Evolutionary conservation across 2,329 filamentous ascomycete genomes (phyloP).

Genomic region (Rhexocercosporidium sp.): DNA sequence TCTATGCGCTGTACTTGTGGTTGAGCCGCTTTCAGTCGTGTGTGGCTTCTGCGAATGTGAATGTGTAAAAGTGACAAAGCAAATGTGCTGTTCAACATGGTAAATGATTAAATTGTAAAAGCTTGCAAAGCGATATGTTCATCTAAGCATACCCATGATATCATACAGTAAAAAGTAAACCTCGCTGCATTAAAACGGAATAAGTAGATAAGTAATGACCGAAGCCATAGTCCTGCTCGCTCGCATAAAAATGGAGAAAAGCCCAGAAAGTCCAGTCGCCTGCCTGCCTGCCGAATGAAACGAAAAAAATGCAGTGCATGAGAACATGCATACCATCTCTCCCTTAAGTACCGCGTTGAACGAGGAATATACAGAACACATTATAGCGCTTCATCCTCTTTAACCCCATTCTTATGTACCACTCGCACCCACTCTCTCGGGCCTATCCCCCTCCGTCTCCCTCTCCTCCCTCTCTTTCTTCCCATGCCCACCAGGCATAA

Average conservation of each 20-base stretch:
- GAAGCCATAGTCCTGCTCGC: background rate
- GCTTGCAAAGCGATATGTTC: background rate
- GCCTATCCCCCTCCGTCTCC: constrained; percentile 29
- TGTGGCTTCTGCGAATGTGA: no score
- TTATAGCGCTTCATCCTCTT: background rate
- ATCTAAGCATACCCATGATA: no score
- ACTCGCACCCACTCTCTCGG: constrained; percentile 10
- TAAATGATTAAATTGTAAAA: no score
- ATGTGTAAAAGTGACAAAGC: no score
- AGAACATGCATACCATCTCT: background rate
- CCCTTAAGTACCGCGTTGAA: background rate
- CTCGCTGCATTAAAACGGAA: background rate
- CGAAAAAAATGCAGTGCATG: background rate
- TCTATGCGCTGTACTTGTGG: no score
- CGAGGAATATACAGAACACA: background rate
- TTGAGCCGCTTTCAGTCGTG: no score
- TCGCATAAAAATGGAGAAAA: background rate
- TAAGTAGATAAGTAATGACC: background rate
- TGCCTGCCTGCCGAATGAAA: background rate
- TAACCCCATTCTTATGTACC: background rate
- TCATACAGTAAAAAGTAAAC: background rate
- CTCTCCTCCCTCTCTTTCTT: constrained; percentile 29
- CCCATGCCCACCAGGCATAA: constrained; percentile 34
- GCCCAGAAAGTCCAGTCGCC: no score
- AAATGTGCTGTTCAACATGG: no score